Conservation (phyloP, 2,329 filamentous ascomycete species). For the Cordyceps pruinosa region DNA sequence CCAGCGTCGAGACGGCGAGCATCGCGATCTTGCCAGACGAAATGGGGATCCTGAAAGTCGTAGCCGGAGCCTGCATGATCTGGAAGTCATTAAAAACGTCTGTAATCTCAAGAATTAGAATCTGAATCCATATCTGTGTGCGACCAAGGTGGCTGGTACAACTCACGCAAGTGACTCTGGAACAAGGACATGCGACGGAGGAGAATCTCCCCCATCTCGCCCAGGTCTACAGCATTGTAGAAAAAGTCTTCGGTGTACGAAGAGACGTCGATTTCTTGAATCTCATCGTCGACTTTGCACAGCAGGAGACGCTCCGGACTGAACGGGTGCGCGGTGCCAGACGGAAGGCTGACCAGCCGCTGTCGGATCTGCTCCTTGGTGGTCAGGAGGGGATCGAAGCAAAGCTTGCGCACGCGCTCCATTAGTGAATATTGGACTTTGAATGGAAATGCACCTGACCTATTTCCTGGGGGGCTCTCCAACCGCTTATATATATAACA, state of each 20-base stretch:
- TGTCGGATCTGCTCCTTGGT: conserved; percentile 15
- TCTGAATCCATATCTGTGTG: no score
- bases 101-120: neutral
- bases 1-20: conserved; percentile 14
- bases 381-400: conserved; percentile 15
- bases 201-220: conserved; percentile 17
- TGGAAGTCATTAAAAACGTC: neutral
- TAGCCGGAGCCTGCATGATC: neutral
- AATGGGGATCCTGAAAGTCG: neutral
- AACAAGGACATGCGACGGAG: conserved; percentile 15
- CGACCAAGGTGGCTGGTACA: neutral
- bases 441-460: no score
- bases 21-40: conserved; percentile 13
- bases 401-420: conserved; percentile 16
- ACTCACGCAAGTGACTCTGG: conserved; percentile 3
- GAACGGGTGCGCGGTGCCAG: conserved; percentile 17
- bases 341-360: conserved; percentile 13
- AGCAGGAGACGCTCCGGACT: conserved; percentile 15
- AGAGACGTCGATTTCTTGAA: conserved; percentile 17
- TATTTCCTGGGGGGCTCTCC: no score
- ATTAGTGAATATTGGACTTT: no score
- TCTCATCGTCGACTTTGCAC: conserved; percentile 9
- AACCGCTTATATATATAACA: neutral
- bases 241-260: conserved; percentile 14
- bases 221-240: conserved; percentile 17